Evolutionary conservation across 2,329 filamentous ascomycete genomes (phyloP).

Genomic region (Neofusicoccum sp.): DNA sequence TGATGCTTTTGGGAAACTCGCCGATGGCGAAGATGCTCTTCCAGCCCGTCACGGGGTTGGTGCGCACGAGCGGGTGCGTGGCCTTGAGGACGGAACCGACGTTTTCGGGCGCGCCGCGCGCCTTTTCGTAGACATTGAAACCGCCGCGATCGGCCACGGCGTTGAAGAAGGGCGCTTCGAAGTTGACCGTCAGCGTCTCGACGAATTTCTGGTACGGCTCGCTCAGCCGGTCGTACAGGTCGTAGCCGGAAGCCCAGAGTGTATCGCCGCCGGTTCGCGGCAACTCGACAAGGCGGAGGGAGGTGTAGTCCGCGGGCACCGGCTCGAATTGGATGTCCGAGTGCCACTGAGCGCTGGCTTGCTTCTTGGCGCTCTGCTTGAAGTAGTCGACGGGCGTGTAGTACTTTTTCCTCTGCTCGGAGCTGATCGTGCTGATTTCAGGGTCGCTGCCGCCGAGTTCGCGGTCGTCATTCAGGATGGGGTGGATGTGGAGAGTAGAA

Average conservation of each 20-base stretch:
- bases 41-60: constrained; percentile 64
- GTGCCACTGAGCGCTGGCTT: constrained; percentile 55
- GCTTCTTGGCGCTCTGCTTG: constrained; percentile 46
- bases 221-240: constrained; percentile 52
- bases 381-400: constrained; percentile 38
- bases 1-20: constrained; percentile 33
- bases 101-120: constrained; percentile 56
- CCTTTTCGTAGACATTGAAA: constrained; percentile 48
- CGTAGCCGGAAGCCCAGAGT: constrained; percentile 37
- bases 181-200: constrained; percentile 46
- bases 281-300: constrained; percentile 35
- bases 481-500: constrained; percentile 61
- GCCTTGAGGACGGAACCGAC: constrained; percentile 51
- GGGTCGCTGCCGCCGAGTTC: constrained; percentile 36
- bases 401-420: constrained; percentile 44
- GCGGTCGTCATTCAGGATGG: constrained; percentile 49
- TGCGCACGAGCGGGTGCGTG: constrained; percentile 57
- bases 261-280: constrained; percentile 29
- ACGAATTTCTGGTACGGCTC: constrained; percentile 50
- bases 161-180: constrained; percentile 46
- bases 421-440: constrained; percentile 45
- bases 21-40: constrained; percentile 52
- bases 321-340: constrained; percentile 43
- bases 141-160: constrained; percentile 39
- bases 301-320: constrained; percentile 42